phyloP scores from a whole-genome alignment of 257 asterid species.

The Cruciata laevipes region DNA sequence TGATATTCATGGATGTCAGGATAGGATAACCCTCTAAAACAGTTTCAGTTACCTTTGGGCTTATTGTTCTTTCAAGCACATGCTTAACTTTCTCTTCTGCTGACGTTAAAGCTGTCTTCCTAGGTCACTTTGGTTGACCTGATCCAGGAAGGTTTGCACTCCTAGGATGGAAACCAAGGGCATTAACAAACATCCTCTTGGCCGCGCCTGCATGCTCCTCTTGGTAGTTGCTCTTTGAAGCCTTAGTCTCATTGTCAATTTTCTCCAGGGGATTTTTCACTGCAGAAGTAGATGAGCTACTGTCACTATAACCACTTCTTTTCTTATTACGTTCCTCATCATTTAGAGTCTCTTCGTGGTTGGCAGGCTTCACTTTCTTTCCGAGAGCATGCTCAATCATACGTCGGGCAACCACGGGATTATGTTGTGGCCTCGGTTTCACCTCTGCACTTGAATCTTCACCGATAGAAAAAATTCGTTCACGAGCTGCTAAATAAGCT shows the following conservation, averaged over 20 bases:
- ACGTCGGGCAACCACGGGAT: slow-evolving; percentile 83
- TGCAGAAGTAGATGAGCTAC: slow-evolving; percentile 19
- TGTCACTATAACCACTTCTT: slow-evolving; percentile 18
- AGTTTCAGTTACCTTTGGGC: background rate
- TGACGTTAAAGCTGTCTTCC: slow-evolving; percentile 5
- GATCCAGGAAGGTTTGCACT: slow-evolving; percentile 32
- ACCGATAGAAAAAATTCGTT: slow-evolving; percentile 53
- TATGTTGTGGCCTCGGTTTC: slow-evolving; percentile 63
- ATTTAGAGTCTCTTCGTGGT: slow-evolving; percentile 23
- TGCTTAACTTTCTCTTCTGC: slow-evolving; percentile 1
- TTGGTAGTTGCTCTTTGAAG: slow-evolving; percentile 30
- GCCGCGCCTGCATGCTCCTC: slow-evolving; percentile 88
- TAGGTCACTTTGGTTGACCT: slow-evolving; percentile 28
- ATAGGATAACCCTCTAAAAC: background rate
- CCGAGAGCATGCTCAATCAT: slow-evolving; percentile 97
- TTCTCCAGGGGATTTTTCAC: slow-evolving; percentile 24
- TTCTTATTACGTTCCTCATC: slow-evolving; percentile 26
- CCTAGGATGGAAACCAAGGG: slow-evolving; percentile 58
- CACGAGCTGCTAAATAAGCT: slow-evolving; percentile 67
- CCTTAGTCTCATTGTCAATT: slow-evolving; percentile 21
- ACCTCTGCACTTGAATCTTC: slow-evolving; percentile 25
- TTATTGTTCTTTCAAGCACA: background rate
- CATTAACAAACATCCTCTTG: slow-evolving; percentile 88
- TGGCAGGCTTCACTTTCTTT: slow-evolving; percentile 37
- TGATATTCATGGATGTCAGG: background rate